Conservation (phyloP, 352 stramenopile species). For the Albugo laibachii region DNA sequence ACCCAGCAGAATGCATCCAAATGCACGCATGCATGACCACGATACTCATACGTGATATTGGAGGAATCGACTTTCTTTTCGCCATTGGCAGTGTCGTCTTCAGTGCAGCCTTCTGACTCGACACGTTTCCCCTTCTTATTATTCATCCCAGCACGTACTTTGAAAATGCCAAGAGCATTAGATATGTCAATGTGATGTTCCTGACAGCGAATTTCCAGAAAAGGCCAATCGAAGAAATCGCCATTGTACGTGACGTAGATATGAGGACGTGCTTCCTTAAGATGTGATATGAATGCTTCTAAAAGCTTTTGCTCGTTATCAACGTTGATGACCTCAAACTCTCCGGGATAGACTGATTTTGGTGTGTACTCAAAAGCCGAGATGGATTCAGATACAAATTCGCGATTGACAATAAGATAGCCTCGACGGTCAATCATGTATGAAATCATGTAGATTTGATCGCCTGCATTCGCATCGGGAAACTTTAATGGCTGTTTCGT, state of each 20-base stretch:
- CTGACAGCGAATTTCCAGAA: slow-evolving; percentile 85
- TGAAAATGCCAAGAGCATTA: slow-evolving; percentile 67
- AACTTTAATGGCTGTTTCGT: slow-evolving; percentile 98
- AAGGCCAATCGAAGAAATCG: slow-evolving; percentile 99
- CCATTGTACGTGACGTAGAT: slow-evolving; percentile 99
- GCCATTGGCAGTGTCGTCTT: slow-evolving; percentile 13
- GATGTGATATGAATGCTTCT: slow-evolving; percentile 79
- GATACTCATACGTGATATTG: slow-evolving; percentile 66
- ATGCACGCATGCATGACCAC: slow-evolving; percentile 85
- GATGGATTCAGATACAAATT: slow-evolving; percentile 95
- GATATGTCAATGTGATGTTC: slow-evolving; percentile 85
- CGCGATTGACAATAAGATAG: slow-evolving; percentile 93
- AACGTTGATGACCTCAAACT: slow-evolving; percentile 97
- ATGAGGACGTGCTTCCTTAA: slow-evolving; percentile 85
- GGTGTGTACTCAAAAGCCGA: slow-evolving; percentile 98
- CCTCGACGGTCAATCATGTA: slow-evolving; percentile 96
- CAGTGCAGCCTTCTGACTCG: slow-evolving; percentile 7
- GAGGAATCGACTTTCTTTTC: slow-evolving; percentile 18
- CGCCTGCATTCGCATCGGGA: slow-evolving; percentile 81
- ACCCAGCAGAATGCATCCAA: slow-evolving; percentile 99
- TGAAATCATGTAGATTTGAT: slow-evolving; percentile 95
- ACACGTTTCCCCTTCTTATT: slow-evolving; percentile 15
- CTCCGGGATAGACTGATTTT: slow-evolving; percentile 75
- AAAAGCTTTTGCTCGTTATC: slow-evolving; percentile 64
- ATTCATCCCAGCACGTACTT: slow-evolving; percentile 4